Evolutionary conservation across 2,329 filamentous ascomycete species (phyloP).

Genomic region (Xylaria polymorpha): DNA sequence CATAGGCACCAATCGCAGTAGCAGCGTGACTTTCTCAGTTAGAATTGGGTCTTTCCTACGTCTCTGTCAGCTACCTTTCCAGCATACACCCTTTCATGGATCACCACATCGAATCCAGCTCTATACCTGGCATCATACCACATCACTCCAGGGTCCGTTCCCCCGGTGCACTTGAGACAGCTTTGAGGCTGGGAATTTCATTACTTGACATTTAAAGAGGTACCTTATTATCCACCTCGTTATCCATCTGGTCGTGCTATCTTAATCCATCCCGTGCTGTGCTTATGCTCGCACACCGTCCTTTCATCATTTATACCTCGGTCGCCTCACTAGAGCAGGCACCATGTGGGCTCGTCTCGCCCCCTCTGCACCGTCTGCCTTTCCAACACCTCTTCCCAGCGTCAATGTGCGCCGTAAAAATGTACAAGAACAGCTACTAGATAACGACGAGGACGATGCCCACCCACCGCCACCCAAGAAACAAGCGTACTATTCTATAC

Average conservation of each 20-base stretch:
- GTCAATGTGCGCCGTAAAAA: constrained; percentile 20
- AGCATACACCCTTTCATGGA: not conserved
- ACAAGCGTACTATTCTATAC: constrained; percentile 35
- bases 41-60: not conserved
- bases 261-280: not conserved
- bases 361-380: constrained; percentile 7
- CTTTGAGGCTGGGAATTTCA: not conserved
- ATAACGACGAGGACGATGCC: constrained; percentile 32
- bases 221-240: not conserved
- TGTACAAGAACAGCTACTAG: constrained; percentile 21
- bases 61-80: not conserved
- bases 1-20: not conserved
- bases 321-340: not conserved
- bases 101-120: not conserved
- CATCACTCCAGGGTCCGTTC: not conserved
- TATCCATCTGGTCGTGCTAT: not conserved
- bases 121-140: not conserved
- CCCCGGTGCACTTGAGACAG: not conserved
- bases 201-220: not conserved
- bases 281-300: not conserved
- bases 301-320: not conserved
- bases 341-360: constrained; percentile 33
- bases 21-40: not conserved
- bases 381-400: constrained; percentile 34
- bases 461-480: constrained; percentile 37